Conservation (phyloP, 805 yeast genomes). For the Suhomyces canberraensis region DNA sequence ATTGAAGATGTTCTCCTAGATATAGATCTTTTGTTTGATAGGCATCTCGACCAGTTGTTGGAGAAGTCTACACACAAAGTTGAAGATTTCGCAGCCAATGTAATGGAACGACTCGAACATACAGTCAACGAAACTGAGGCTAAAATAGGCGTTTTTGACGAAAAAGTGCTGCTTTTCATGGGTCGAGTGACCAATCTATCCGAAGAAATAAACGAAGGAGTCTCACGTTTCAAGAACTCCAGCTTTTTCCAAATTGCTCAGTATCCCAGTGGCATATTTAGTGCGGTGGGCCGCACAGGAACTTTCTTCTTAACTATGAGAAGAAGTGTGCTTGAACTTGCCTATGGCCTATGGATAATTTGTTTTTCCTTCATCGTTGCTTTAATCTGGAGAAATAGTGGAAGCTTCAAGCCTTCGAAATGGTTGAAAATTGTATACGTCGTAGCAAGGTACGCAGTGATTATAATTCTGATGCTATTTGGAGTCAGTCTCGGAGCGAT, state of each 20-base stretch:
- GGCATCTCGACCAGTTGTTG: neutral
- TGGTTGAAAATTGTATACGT: too few relatives aligned
- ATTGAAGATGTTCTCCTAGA: neutral
- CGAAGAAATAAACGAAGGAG: too few relatives aligned
- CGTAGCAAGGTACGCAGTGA: neutral
- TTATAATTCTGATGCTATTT: neutral
- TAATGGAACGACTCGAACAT: neutral
- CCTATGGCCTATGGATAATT: too few relatives aligned
- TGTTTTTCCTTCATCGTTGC: too few relatives aligned
- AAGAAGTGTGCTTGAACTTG: too few relatives aligned
- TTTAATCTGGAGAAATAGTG: too few relatives aligned
- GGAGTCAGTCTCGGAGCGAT: neutral
- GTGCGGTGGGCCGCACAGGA: too few relatives aligned
- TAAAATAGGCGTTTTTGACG: neutral
- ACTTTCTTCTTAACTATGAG: too few relatives aligned
- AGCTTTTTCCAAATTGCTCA: too few relatives aligned
- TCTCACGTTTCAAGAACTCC: too few relatives aligned
- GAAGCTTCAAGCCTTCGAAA: too few relatives aligned
- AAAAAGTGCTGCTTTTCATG: neutral
- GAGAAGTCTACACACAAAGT: neutral
- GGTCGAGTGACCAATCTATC: neutral
- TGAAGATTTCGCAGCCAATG: neutral
- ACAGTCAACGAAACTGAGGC: slow-evolving; percentile 1
- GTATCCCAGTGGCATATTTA: too few relatives aligned
- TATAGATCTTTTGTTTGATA: neutral